Percentiles rank a stretch among this genome's conserved stretches.
Evolutionary conservation across 1,284 basidiomycete genomes (phyloP).

Genomic region (Thecaphora thlaspeos): DNA sequence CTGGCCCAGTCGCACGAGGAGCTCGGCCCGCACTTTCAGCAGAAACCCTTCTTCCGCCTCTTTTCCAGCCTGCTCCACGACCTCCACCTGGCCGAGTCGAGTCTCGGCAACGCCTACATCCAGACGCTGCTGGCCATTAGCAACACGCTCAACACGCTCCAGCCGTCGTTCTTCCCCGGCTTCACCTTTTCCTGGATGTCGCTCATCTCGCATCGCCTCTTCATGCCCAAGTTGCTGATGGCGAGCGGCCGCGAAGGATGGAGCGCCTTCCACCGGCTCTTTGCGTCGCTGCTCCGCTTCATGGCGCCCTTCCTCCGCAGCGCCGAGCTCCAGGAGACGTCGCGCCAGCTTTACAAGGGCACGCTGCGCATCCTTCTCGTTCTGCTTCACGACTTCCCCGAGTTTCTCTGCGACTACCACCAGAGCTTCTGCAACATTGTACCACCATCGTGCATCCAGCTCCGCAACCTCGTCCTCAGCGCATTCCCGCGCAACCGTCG

Average conservation of each 20-base stretch:
- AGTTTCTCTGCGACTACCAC: slow-evolving; percentile 95
- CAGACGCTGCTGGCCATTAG: slow-evolving; percentile 82
- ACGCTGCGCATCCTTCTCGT: slow-evolving; percentile 86
- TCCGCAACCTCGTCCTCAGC: slow-evolving; percentile 92
- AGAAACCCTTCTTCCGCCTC: slow-evolving; percentile 97
- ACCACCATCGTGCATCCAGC: slow-evolving; percentile 87
- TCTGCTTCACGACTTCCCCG: slow-evolving; percentile 96
- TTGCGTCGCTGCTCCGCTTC: slow-evolving; percentile 91
- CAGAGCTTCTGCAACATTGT: slow-evolving; percentile 91
- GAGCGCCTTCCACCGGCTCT: slow-evolving; percentile 90
- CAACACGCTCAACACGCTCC: slow-evolving; percentile 92
- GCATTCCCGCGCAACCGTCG: slow-evolving; percentile 82
- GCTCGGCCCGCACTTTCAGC: slow-evolving; percentile 83
- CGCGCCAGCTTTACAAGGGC: slow-evolving; percentile 89
- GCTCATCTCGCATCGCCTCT: slow-evolving; percentile 88
- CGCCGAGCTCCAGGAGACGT: slow-evolving; percentile 74
- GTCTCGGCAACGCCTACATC: slow-evolving; percentile 79
- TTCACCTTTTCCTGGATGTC: slow-evolving; percentile 99
- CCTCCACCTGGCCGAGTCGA: slow-evolving; percentile 76
- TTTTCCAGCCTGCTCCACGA: slow-evolving; percentile 96
- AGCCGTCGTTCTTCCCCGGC: slow-evolving; percentile 94
- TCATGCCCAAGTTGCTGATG: slow-evolving; percentile 91
- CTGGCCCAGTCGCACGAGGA: slow-evolving; percentile 94
- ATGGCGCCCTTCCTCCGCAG: slow-evolving; percentile 84
- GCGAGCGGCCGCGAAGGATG: slow-evolving; percentile 86